Base-by-base conservation (phyloP, 2,329 filamentous ascomycete genomes). In the Incumbomyces delicatus region DNA sequence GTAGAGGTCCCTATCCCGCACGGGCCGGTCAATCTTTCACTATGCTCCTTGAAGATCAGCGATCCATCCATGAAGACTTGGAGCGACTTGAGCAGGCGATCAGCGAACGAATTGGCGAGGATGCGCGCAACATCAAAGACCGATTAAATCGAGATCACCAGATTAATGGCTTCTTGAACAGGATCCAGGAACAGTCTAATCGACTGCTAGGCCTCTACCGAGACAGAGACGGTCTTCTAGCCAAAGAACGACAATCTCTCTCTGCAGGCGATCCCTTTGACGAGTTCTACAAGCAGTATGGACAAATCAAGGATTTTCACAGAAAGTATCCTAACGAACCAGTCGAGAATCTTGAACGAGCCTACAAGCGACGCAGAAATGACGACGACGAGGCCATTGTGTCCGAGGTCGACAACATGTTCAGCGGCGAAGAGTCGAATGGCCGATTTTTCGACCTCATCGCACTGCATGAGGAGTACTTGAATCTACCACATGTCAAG, bases 21-120 rank as follows among this genome's bases (percentile, higher is more conserved):
- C 22, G 22, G 5, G 5, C 22, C 4, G 22, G 22, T 27, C 4
- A 27, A 5, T 27, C 40, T n/a, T 33, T 32, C 47, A 56, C 46
- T 13, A 80, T 95, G 88, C 72, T 94, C 57, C 70, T 95, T 53
- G 94, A 98, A 73, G 89, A 96, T 58, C 85, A 96, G 69, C 80
- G 92, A 58, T 88, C 87, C 60, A 79, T 95, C 58, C 89, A 95
- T 59, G 92, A 98, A 77, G 92, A 98, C 68, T 72, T 98, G 42
- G 92, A 98, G 75, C 83, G 92, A 53, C 77, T 98, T 50, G 92
- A 98, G 69, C 87, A 95, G 65, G 92, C 86, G 45, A 84, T 95
- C 59, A 84, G 87, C 46, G 89, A 96, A 69, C 85, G 89, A 60
- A 79, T 94, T 50, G 76, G 81, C 52, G 87, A 95, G 56, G 88